Base-by-base conservation (phyloP, 768 basidiomycete species). In the Tubosaeta sp. region DNA sequence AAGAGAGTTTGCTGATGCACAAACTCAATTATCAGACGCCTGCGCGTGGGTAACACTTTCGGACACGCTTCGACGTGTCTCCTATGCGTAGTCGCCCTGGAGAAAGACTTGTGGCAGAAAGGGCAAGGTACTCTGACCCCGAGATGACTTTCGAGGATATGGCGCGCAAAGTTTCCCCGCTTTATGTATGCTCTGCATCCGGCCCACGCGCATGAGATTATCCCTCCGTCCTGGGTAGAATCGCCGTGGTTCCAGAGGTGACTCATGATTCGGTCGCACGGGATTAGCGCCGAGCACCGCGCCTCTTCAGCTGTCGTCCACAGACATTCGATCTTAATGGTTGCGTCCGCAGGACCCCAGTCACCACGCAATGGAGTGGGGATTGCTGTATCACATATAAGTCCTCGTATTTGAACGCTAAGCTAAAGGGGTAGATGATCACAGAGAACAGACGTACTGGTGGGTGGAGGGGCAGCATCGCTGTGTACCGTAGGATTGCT, bases 161-260 rank as follows among this genome's bases (percentile, higher is more conserved):
- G 65, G 1, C 65, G 52, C 4, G 65, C 52, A 11, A 68, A 43
- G 14, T 64, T 67, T n/a, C 66, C 38, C 25, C 64, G 62, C 43
- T 68, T 66, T 52, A 67, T 58, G 5, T 1, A 1, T 11, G 27
- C 2, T 7, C 11, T 27, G 46, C 65, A 67, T 0, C 27, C 48
- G 5, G 32, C 39, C 65, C 65, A 67, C 7, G 46, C 46, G 22
- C 65, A 68, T 0, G 1, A 32, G 31, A 55, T 43, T 39, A 1
- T 29, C n/a, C 43, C 19, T 11, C 47, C 57, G 4, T 68, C 62
- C n/a, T 51, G 55, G 22, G 47, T 39, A 19, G 68, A 66, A 13
- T 22, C 39, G 6, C 37, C 14, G 44, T 67, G 65, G 29, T 59
- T 56, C 6, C 58, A 58, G 1, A 66, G 54, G 43, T 66, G 65